Evolutionary conservation across 2,329 filamentous ascomycete species (phyloP).

Genomic region (Alternaria triticimaculans): DNA sequence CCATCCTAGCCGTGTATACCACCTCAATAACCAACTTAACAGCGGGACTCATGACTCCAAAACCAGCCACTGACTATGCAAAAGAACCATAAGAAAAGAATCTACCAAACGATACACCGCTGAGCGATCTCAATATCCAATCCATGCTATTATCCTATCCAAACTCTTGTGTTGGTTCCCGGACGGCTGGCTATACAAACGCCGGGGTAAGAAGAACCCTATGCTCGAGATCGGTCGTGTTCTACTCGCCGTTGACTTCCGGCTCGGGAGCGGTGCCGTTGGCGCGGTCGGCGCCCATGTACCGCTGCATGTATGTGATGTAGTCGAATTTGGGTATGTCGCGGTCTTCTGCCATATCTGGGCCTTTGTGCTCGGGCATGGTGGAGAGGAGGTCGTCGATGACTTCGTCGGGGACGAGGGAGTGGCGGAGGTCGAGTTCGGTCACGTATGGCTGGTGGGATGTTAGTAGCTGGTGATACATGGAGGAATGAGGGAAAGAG

Average conservation of each 20-base stretch:
- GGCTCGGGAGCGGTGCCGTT: constrained; percentile 33
- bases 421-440: constrained; percentile 94
- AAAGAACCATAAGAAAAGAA: background rate
- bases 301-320: constrained; percentile 92
- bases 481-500: background rate
- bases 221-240: constrained; percentile 12
- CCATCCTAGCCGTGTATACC: background rate
- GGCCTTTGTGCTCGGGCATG: constrained; percentile 84
- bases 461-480: constrained; percentile 14
- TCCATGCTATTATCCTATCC: constrained; percentile 2
- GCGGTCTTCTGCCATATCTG: constrained; percentile 84
- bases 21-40: background rate
- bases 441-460: constrained; percentile 81
- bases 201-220: constrained; percentile 22
- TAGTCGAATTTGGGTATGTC: constrained; percentile 92
- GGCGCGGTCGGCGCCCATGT: constrained; percentile 44
- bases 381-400: constrained; percentile 90
- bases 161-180: background rate
- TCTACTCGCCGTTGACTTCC: constrained; percentile 32
- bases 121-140: background rate
- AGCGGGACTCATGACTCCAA: background rate
- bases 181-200: constrained; percentile 14
- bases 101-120: background rate
- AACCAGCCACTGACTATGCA: constrained; percentile 8
- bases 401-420: constrained; percentile 93